Conservation (phyloP, 768 basidiomycete species). For the Sporobolomyces pararoseus region DNA sequence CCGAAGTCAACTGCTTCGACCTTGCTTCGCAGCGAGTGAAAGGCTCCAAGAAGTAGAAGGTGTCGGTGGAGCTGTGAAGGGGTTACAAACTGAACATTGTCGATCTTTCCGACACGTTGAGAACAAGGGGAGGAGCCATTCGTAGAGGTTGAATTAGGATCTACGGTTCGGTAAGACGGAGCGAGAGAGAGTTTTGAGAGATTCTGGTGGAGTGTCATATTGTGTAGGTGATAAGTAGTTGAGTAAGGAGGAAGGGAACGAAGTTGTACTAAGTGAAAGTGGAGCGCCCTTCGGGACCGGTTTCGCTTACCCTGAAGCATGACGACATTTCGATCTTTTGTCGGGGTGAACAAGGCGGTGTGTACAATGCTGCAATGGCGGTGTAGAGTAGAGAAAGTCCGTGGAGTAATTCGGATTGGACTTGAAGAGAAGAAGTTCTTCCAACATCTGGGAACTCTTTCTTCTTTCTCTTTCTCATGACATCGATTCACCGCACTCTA, state of each 20-base stretch:
- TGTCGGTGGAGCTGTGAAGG: not conserved
- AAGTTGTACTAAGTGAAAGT: no score
- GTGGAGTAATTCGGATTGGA: no score
- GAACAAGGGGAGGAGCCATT: not conserved
- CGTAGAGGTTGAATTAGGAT: not conserved
- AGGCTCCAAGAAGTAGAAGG: not conserved
- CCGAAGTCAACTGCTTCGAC: not conserved
- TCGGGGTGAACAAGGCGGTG: no score
- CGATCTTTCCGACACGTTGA: not conserved
- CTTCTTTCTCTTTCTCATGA: not conserved
- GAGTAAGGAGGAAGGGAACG: not conserved
- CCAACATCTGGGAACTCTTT: not conserved
- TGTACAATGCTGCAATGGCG: no score
- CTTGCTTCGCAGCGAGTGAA: not conserved
- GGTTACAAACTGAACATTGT: not conserved
- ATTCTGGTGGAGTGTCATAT: not conserved
- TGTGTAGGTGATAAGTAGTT: not conserved
- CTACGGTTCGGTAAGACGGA: constrained; percentile 3
- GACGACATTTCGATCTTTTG: no score
- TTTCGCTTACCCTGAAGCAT: no score
- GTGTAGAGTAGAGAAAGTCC: no score
- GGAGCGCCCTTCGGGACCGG: no score
- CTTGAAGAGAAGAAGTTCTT: no score
- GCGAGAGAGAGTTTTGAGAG: constrained; percentile 2
- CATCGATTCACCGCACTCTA: not conserved